These are phyloP conservation scores for Peribolospora kevripleyi DNA, from an alignment of 768 basidiomycete species.

Conservation along the genomic window DNA sequence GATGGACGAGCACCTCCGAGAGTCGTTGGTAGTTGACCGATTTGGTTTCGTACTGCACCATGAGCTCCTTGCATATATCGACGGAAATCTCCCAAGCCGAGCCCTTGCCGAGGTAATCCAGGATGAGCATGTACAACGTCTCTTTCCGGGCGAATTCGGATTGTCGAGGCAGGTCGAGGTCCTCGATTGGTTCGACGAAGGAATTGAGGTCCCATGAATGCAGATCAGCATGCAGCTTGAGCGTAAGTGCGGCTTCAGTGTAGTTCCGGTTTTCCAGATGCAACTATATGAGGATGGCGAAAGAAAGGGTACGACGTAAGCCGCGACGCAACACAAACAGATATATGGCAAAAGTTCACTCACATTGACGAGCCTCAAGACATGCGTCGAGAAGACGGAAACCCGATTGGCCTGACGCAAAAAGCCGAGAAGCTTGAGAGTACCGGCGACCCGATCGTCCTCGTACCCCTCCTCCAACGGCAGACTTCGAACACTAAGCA, in stretches of 20 bases:
- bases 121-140: conserved; percentile 63
- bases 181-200: conserved; percentile 68
- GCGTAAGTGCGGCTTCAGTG: conserved; percentile 73
- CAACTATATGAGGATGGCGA: too few species aligned
- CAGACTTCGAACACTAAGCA: conserved; percentile 62
- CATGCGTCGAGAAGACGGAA: too few species aligned
- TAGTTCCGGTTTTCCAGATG: conserved; percentile 31
- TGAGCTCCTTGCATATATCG: conserved; percentile 76
- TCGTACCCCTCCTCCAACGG: conserved; percentile 75
- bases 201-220: conserved; percentile 69
- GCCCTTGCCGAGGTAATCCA: conserved; percentile 87
- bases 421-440: conserved; percentile 25
- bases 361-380: too few species aligned
- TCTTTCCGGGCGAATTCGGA: conserved; percentile 87
- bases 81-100: conserved; percentile 94
- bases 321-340: too few species aligned
- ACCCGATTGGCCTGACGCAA: neutral
- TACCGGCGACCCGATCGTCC: conserved; percentile 82
- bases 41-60: conserved; percentile 54
- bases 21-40: conserved; percentile 27
- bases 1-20: conserved; percentile 14
- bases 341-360: too few species aligned
- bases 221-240: conserved; percentile 80
- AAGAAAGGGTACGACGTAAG: too few species aligned
- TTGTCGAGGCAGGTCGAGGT: conserved; percentile 69